Evolutionary conservation across 129 eudicot species (phyloP), one percentile per base, ranked within the genome.

Genomic region (Flaveria ramosissima): DNA sequence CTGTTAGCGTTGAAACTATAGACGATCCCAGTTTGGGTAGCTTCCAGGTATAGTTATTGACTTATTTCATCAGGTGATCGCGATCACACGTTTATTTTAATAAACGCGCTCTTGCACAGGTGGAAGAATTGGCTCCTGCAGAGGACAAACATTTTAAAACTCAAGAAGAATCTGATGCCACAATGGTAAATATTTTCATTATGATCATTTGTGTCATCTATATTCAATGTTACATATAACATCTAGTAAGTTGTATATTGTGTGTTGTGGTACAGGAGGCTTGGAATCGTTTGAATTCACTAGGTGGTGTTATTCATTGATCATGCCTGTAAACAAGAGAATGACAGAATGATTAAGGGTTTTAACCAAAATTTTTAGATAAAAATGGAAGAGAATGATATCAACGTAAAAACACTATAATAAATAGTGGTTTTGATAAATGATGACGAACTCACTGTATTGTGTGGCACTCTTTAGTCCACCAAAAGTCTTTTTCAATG

Each of bases 281-380:
- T 27, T 91, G 97, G 95, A 90, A 89, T 83, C 86, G 83, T 74
- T 91, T 88, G 89, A 91, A 85, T 68, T 73, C 87, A 70, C 72
- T 88, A 68, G 94, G 84, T 77, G 62, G 27, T 56, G 9, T 9
- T 1, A 13, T 50, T 2, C n/a, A 10, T 50, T 50, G 7, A 4
- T 4, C 14, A 50, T 43, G 39, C 12, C 7, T 43, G 13, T 43
- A 10, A 43, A 43, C 48, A 43, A 43, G 48, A 43, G 2, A 43
- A 32, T 32, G 39, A 32, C 7, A 0, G 39, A 32, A 32, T 32
- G 1, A 32, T 3, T 4, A 32, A 32, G 39, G 7, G 7, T 32
- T 32, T 32, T 32, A 27, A 27, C 30, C 30, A 27, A 27, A 27
- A 27, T 30, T 30, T 30, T 30, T 30, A 30, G 36, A 30, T 30